Base-by-base conservation (phyloP, 768 basidiomycete species). In the Termitomyces sp. region DNA sequence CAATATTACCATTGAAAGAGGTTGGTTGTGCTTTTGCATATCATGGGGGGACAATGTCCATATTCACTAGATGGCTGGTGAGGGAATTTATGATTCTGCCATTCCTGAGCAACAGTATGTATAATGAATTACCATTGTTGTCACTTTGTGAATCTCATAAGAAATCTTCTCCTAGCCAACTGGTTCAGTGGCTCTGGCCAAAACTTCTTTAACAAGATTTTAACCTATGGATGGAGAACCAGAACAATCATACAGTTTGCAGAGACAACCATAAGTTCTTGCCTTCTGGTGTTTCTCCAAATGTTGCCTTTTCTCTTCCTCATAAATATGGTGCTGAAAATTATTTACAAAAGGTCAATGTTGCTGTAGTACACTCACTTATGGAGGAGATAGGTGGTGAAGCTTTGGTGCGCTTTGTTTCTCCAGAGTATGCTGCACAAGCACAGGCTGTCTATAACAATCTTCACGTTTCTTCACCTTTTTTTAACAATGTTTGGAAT, bases 1-100 rank as follows among this genome's bases (percentile, higher is more conserved):
- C 46, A 75, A 76, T 55, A 74, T 76, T 24, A 59, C 66, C 1
- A 69, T 73, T 56, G 76, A 77, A 51, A 61, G 69, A 0, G 67
- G 41, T 0, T 78, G 77, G 77, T 70, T 73, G 18, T 63, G 63
- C 1, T 60, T 78, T 1, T 57, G 68, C 1, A 57, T 74, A 0
- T 63, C 75, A 3, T 70, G 57, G 31, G 75, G 73, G 4, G 67
- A 76, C 36, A 75, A 72, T 65, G 68, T 68, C n/a, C 59, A 69
- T 27, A 3, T 67, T 53, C 6, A 69, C 4, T 58, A 64, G 18
- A 73, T 70, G 1, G 57, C 54, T 12, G 62, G 64, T 6, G 33
- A 59, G 12, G 69, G 68, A 1, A 30, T 65, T 1, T 73, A 68
- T 57, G 61, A 72, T 33, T 41, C 66, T 2, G 24, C 58, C 1